Conservation (phyloP, 2,329 filamentous ascomycete genomes). For the Xylariaceae sp. region DNA sequence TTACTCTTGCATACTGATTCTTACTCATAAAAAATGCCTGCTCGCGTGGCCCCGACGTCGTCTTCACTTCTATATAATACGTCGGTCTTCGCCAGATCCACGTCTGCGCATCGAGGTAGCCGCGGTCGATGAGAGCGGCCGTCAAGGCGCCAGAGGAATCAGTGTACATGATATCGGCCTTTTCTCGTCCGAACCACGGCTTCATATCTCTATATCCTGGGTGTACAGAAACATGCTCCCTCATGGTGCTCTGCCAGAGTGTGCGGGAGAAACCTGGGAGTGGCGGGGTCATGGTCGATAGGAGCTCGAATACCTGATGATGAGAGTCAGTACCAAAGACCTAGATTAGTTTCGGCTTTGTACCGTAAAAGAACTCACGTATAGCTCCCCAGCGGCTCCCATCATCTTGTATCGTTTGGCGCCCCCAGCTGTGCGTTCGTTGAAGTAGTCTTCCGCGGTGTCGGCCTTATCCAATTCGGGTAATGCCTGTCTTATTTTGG, state of each 20-base stretch:
- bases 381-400: constrained; percentile 8
- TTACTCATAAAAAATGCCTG: neutral
- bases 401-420: constrained; percentile 8
- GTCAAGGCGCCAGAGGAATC: neutral
- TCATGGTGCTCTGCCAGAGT: neutral
- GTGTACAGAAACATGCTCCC: neutral
- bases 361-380: no score
- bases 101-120: neutral
- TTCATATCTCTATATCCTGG: neutral
- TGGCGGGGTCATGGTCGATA: neutral
- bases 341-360: neutral
- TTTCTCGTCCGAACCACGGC: neutral
- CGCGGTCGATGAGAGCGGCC: neutral
- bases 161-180: neutral
- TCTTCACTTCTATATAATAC: constrained; percentile 7
- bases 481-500: neutral
- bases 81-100: neutral
- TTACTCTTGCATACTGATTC: neutral
- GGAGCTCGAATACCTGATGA: neutral
- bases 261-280: neutral
- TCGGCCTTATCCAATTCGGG: neutral
- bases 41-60: constrained; percentile 19
- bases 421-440: neutral
- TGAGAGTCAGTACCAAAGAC: neutral
- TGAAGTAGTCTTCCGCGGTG: constrained; percentile 3